These are phyloP conservation scores for Hypoxylon sp. DNA, from an alignment of 2,329 filamentous ascomycete genomes.

Conservation along the genomic window DNA sequence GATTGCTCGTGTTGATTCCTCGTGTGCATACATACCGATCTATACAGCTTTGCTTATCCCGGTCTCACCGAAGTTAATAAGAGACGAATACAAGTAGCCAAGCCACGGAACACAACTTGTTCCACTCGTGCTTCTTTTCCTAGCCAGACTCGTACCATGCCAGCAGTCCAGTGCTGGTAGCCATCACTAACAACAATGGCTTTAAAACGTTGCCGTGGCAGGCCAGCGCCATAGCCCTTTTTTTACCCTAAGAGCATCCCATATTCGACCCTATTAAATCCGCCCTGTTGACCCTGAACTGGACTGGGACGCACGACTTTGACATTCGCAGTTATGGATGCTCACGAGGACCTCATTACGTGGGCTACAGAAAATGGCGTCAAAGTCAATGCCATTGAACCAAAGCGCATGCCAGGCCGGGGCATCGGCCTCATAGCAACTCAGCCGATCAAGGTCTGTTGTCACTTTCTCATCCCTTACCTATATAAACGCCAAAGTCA, in stretches of 20 bases:
- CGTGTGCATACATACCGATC: too few species aligned
- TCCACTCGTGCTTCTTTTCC: slow-evolving; percentile 6
- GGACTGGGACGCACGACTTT: background rate
- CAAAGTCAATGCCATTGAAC: slow-evolving; percentile 70
- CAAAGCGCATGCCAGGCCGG: slow-evolving; percentile 72
- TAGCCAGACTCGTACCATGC: slow-evolving; percentile 2
- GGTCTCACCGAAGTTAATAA: background rate
- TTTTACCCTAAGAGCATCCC: background rate
- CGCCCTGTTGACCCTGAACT: background rate
- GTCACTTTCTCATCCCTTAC: background rate
- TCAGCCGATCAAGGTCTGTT: slow-evolving; percentile 67
- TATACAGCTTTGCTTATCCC: too few species aligned
- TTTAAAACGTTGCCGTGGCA: slow-evolving; percentile 12
- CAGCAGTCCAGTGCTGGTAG: slow-evolving; percentile 13
- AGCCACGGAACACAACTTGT: slow-evolving; percentile 18
- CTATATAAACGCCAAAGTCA: background rate
- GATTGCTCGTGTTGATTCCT: background rate
- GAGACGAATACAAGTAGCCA: slow-evolving; percentile 4
- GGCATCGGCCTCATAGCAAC: slow-evolving; percentile 82
- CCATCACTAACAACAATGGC: slow-evolving; percentile 1
- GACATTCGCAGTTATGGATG: slow-evolving; percentile 34
- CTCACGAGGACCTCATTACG: slow-evolving; percentile 61
- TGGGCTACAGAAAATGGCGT: slow-evolving; percentile 75
- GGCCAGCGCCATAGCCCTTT: slow-evolving; percentile 11
- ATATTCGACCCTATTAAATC: background rate